These are phyloP conservation scores for Penicillium hordei DNA, from an alignment of 2,329 filamentous ascomycete species.

Conservation along the genomic window DNA sequence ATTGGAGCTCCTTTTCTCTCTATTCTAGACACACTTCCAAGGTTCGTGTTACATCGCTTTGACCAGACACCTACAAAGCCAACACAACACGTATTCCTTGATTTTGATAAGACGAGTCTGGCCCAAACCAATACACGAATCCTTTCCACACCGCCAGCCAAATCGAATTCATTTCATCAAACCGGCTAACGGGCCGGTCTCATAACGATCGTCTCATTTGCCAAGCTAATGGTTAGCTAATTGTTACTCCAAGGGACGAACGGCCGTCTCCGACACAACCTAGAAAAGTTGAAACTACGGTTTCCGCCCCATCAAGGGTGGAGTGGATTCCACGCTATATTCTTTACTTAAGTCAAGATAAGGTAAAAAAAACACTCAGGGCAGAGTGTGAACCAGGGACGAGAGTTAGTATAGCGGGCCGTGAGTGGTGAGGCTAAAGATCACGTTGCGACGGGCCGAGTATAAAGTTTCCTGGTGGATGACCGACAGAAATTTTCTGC, in stretches of 20 bases:
- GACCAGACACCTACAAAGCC: background rate
- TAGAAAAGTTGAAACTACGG: background rate
- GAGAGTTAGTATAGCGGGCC: background rate
- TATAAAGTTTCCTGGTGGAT: slow-evolving; percentile 16
- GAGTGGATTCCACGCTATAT: background rate
- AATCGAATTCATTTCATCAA: background rate
- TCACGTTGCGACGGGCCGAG: slow-evolving; percentile 22
- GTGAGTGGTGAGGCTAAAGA: slow-evolving; percentile 7
- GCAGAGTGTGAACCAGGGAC: background rate
- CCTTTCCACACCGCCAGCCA: background rate
- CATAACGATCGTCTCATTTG: background rate
- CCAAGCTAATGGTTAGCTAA: background rate
- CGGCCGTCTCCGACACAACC: background rate
- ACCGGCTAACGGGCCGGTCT: background rate
- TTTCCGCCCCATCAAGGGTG: background rate
- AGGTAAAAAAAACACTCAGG: background rate
- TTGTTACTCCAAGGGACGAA: background rate
- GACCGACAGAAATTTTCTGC: slow-evolving; percentile 26
- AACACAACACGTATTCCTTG: background rate
- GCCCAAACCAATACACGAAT: background rate
- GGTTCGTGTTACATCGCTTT: background rate
- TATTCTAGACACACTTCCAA: background rate
- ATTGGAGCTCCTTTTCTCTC: background rate
- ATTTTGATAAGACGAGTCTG: background rate
- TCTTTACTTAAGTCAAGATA: background rate